Base-by-base conservation (phyloP, 1,284 basidiomycete genomes). In the Ceratobasidium sp. region DNA sequence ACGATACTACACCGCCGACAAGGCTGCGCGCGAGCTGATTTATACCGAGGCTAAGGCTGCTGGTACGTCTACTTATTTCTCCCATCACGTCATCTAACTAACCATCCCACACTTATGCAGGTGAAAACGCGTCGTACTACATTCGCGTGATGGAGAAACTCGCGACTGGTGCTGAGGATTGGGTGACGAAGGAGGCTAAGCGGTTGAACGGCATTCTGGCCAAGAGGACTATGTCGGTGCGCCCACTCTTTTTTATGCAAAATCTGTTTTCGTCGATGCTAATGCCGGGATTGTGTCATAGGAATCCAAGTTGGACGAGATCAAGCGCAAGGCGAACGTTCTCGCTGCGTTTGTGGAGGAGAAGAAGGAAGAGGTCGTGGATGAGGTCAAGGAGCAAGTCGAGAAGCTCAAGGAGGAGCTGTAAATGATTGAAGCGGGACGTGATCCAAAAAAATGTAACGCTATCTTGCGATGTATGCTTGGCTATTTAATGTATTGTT, bases 61-160 rank as follows among this genome's bases (percentile, higher is more conserved):
- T 71, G 83, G 83, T 82, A 83, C 84, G 80, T 80, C 83, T 9
- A 6, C 13, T 49, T 44, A 28, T 20, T 15, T 63, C 10, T 18
- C 39, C 39, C 18, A 63, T 51, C 44, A 33, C 13, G 87, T 90
- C 28, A n/a, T 91, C 92, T n/a, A 89, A 91, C 23, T 51, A 13
- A 68, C 20, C 49, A 26, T 28, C 33, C 20, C n/a, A n/a, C n/a
- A n/a, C 44, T 53, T 23, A 5, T 18, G 7, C 18, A 68, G 80
- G 80, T 20, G 67, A 63, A 6, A 64, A 71, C 49, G 79, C 75
- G 23, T 70, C 77, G 80, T 94, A 97, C 86, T 99, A 99, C 86
- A 81, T 97, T 80, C 92, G 92, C 81, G 93, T 97, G 61, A 97
- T 99, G 94, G 93, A 96, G 86, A 97, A 97, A 86, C 88, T 97